These are phyloP conservation scores for Coniella vitis DNA, from an alignment of 2,329 filamentous ascomycete species.

Conservation along the genomic window DNA sequence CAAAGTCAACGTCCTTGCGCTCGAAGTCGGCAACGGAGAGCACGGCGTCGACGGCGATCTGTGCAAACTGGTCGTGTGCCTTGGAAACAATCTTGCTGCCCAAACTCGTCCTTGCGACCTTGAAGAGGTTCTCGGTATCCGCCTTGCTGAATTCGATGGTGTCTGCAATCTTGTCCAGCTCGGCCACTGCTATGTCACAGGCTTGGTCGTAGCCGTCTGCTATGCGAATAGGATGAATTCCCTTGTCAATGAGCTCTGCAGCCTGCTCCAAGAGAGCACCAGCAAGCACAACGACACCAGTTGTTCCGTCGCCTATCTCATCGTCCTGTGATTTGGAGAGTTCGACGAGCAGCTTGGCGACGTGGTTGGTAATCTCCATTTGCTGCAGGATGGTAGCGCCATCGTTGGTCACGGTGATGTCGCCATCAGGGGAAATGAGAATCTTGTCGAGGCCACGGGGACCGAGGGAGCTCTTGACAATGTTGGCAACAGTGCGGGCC, in stretches of 20 bases:
- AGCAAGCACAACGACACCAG: constrained; percentile 91
- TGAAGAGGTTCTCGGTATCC: constrained; percentile 78
- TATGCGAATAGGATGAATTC: constrained; percentile 97
- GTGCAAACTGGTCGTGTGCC: constrained; percentile 94
- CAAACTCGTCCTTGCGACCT: constrained; percentile 91
- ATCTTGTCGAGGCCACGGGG: constrained; percentile 98
- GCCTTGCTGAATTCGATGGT: constrained; percentile 77
- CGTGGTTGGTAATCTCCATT: constrained; percentile 99
- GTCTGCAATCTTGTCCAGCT: constrained; percentile 91
- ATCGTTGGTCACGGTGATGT: constrained; percentile 99
- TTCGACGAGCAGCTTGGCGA: constrained; percentile 93
- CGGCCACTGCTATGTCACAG: constrained; percentile 89
- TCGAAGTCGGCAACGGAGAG: constrained; percentile 93
- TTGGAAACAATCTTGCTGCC: constrained; percentile 99
- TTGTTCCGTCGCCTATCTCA: constrained; percentile 97
- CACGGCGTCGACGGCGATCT: constrained; percentile 95
- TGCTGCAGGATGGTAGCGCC: constrained; percentile 94
- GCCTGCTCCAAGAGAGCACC: constrained; percentile 94
- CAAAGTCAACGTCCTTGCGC: constrained; percentile 95
- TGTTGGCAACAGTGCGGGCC: constrained; percentile 90
- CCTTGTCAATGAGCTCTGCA: constrained; percentile 97
- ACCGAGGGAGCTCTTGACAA: constrained; percentile 94
- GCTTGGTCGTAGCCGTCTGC: constrained; percentile 97
- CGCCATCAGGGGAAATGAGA: constrained; percentile 94
- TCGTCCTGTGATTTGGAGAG: constrained; percentile 98